Base-by-base conservation (phyloP, 208 protist genomes). In the Leishmania martiniquensis region DNA sequence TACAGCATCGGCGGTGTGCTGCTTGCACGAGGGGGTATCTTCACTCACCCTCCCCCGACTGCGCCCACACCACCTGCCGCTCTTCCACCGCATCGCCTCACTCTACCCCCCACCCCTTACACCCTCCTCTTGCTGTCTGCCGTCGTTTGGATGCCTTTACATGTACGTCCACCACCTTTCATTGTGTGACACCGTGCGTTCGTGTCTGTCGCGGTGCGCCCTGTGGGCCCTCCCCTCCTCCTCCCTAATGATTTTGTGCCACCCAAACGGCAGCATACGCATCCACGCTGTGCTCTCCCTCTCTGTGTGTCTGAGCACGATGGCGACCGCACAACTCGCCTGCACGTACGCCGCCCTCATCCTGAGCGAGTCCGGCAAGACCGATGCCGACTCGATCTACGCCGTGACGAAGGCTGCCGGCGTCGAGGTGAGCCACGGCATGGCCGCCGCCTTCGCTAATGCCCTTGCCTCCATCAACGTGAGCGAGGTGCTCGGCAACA, bases 311-410 rank as follows among this genome's bases (percentile, higher is more conserved):
- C 37, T 32, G 37, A 45, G 47, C 32, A 45, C 39, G 1, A 87
- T 75, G 75, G 47, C 75, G 29, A 94, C 76, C 73, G 81, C 90
- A 70, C 96, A 98, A 86, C 94, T 98, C 69, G 97, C 97, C n/a
- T 99, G 97, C 91, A 91, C 91, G 32, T 99, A 99, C 92, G 93
- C 98, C 82, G 91, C 96, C 72, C 89, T 99, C 69, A 95, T 98
- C 85, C 94, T 99, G 54, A 89, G 90, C 81, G 98, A 98, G 85
- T 92, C 90, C 79, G 92, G 93, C 75, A 92, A 93, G 85, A 85
- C 87, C 84, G 95, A 97, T 63, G 92, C 89, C 45, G 78, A 66
- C 62, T 86, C 76, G 70, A 82, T 97, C 75, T 65, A 75, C 60
- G 85, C 86, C 29, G 89, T 97, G 67, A 85, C 90, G 70, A 91